Evolutionary conservation across 164 flowering plant genomes (phyloP), one percentile per base, ranked within the genome.

Genomic region (Chimonanthus salicifolius): DNA sequence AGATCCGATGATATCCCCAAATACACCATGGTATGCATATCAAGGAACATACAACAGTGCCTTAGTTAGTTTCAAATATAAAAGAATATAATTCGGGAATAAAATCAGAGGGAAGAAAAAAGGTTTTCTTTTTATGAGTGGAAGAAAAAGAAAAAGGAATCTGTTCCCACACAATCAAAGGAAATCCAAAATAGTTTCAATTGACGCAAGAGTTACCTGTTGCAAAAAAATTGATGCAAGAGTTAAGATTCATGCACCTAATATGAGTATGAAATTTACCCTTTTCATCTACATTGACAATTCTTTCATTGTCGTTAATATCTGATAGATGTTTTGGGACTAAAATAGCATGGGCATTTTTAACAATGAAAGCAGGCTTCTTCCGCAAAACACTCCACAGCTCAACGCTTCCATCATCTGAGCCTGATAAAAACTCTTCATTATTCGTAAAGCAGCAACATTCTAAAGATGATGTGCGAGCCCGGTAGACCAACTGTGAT

Each of bases 351-450:
- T 96, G 99, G 49, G 97, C 98, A 87, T 96, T 92, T 82, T 83
- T 89, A 2, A 89, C 88, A 82, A 94, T 88, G 77, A 70, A 85
- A 64, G 85, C 83, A 74, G 98, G 97, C 84, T 92, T 94, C 87
- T 96, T 96, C 46, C 86, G 75, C 71, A 79, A 18, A 6, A 82
- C 16, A 70, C 82, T 83, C 98, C 99, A 94, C 18, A 90, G 92
- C 82, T 88, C 88, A 78, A 96, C 70, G 71, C 92, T 92, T 76
- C 99, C 99, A 86, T 96, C 94, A 86, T 94, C 97, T 20, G 97
- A 91, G 54, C 99, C 99, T 62, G 97, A 88, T 63, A 96, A 80
- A 80, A 87, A 96, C 74, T 92, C 97, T 71, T 89, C 96, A 77
- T 92, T 86, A 73, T 80, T 84, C 69, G 91, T 85, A 79, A 92